These are phyloP conservation scores for Beverwykella pulmonaria DNA, from an alignment of 495 filamentous ascomycete genomes.

Conservation along the genomic window DNA sequence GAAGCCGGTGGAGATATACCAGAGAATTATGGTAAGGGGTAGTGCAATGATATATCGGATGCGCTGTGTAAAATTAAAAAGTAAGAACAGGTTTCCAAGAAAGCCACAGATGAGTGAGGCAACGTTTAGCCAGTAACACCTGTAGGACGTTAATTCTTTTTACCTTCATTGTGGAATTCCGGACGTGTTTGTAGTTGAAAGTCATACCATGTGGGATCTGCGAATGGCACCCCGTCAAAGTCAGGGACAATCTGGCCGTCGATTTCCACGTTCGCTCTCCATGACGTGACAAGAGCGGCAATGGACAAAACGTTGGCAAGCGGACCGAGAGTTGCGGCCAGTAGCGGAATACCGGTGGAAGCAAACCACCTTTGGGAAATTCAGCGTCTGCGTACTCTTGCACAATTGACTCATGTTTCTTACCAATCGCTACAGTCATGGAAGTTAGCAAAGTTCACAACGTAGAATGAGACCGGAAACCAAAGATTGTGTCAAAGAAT, in stretches of 20 bases:
- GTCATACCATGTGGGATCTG: slow-evolving; percentile 46
- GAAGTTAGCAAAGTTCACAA: neutral
- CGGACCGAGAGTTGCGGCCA: slow-evolving; percentile 72
- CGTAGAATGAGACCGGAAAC: neutral
- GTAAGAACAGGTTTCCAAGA: slow-evolving; percentile 69
- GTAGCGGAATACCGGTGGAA: slow-evolving; percentile 72
- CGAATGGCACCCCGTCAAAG: slow-evolving; percentile 48
- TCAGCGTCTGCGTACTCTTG: neutral
- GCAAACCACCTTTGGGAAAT: slow-evolving; percentile 67
- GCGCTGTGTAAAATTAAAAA: slow-evolving; percentile 80
- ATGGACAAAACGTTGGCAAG: slow-evolving; percentile 79
- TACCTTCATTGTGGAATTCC: neutral
- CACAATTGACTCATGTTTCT: neutral
- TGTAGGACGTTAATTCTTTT: slow-evolving; percentile 11
- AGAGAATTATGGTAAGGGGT: slow-evolving; percentile 67
- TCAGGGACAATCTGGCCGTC: slow-evolving; percentile 46
- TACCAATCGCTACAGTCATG: neutral
- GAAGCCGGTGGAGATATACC: slow-evolving; percentile 67
- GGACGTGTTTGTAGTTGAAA: no score
- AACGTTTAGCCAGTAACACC: slow-evolving; percentile 59
- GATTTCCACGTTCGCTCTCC: slow-evolving; percentile 55
- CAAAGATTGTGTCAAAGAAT: neutral
- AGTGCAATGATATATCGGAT: slow-evolving; percentile 78
- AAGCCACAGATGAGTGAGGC: slow-evolving; percentile 67
- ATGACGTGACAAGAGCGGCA: slow-evolving; percentile 67